Percentiles rank a stretch among this genome's conserved stretches.
phyloP scores from a whole-genome alignment of 306 rosid genomes.

The Vachellia collinsii region DNA sequence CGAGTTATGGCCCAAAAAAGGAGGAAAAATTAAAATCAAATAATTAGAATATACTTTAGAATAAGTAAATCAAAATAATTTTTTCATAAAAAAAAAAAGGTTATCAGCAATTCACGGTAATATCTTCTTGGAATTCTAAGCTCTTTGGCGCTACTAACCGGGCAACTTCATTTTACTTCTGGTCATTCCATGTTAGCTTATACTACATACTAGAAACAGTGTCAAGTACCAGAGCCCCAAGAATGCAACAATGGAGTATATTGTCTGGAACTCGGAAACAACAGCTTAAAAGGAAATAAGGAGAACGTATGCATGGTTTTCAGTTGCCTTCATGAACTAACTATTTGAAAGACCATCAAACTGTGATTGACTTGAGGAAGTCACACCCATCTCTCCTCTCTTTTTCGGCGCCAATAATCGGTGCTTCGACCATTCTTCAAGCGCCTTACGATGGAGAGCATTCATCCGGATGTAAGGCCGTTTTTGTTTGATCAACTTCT shows the following conservation, averaged over 20 bases:
- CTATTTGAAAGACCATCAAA: conserved; percentile 18
- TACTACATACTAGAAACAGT: not conserved
- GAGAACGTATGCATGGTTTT: conserved; percentile 17
- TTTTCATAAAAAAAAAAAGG: not conserved
- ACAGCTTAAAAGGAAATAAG: not conserved
- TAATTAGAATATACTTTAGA: not conserved
- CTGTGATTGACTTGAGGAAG: conserved; percentile 20
- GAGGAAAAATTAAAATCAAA: not conserved
- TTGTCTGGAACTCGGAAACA: conserved; percentile 18
- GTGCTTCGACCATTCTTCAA: conserved; percentile 87
- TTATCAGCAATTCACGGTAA: not conserved
- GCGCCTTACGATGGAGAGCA: conserved; percentile 70
- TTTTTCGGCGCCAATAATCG: conserved; percentile 59
- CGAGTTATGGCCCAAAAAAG: no score
- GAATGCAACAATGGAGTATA: not conserved
- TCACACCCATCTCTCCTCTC: conserved; percentile 33
- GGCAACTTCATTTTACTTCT: not conserved
- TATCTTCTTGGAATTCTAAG: not conserved
- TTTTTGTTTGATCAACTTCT: conserved; percentile 68
- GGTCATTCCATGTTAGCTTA: not conserved
- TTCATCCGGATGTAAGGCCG: conserved; percentile 83
- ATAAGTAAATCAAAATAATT: not conserved
- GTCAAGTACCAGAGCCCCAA: conserved; percentile 13
- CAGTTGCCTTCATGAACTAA: conserved; percentile 19
- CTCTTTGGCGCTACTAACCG: not conserved